Conservation (phyloP, 1,284 basidiomycete genomes). For the Cystobasidium sp. region DNA sequence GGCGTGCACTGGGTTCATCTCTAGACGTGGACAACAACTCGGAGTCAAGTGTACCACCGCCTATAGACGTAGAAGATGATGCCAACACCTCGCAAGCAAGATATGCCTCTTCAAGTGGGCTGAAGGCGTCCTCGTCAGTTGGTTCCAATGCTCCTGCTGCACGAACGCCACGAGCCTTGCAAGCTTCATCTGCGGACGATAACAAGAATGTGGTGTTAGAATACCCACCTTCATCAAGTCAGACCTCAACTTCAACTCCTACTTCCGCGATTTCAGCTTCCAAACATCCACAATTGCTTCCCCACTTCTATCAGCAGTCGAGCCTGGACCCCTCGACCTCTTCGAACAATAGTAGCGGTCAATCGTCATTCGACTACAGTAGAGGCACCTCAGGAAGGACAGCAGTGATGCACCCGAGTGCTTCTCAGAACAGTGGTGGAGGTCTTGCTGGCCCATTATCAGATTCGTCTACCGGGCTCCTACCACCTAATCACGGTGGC, state of each 20-base stretch:
- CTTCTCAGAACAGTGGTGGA: background rate
- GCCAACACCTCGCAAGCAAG: background rate
- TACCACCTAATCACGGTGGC: too few species aligned
- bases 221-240: constrained; percentile 8
- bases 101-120: background rate
- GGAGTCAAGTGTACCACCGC: background rate
- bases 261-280: background rate
- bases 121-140: background rate
- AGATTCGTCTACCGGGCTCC: background rate
- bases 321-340: constrained; percentile 5
- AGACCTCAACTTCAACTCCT: background rate
- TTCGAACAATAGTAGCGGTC: constrained; percentile 8
- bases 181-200: background rate
- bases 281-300: constrained; percentile 14
- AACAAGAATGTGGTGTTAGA: background rate
- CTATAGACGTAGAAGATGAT: constrained; percentile 1
- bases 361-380: constrained; percentile 16
- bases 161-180: constrained; percentile 2
- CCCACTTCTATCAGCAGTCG: background rate
- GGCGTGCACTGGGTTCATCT: constrained; percentile 2
- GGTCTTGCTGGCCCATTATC: background rate
- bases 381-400: background rate
- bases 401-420: constrained; percentile 3
- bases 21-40: constrained; percentile 10
- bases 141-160: background rate